phyloP scores from a whole-genome alignment of 2,329 filamentous ascomycete species.

The Cadophora sp. region DNA sequence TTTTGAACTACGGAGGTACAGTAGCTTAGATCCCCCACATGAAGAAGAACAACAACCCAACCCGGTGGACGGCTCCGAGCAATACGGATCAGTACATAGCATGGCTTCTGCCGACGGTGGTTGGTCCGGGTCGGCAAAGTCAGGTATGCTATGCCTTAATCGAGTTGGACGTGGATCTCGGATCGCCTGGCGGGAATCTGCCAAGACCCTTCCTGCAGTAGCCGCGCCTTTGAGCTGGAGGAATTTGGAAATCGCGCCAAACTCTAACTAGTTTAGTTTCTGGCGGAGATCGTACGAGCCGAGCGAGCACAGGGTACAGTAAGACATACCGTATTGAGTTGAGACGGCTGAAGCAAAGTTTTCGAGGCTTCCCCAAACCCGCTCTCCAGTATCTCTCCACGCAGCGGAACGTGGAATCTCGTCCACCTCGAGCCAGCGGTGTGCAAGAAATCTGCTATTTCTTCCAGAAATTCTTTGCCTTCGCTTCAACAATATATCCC shows the following conservation, averaged over 20 bases:
- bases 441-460: neutral
- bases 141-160: neutral
- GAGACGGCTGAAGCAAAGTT: neutral
- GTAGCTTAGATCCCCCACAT: neutral
- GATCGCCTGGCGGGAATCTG: neutral
- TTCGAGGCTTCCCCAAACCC: neutral
- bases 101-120: neutral
- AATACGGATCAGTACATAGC: neutral
- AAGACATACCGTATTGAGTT: neutral
- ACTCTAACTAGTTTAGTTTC: neutral
- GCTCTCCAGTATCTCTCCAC: too few relatives aligned
- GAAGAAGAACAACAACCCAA: neutral
- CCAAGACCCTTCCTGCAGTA: constrained; percentile 5
- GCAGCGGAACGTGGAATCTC: neutral
- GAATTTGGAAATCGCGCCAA: neutral
- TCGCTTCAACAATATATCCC: neutral
- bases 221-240: neutral
- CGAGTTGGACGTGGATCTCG: constrained; percentile 1
- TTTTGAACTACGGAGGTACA: too few relatives aligned
- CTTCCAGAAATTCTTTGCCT: neutral
- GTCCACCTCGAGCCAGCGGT: neutral
- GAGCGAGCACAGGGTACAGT: neutral
- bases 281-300: neutral
- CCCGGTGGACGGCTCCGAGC: constrained; percentile 1
- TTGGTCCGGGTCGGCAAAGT: neutral